Conservation (phyloP, 192 early-diverging fungal genomes). For the Coemansia sp. region DNA sequence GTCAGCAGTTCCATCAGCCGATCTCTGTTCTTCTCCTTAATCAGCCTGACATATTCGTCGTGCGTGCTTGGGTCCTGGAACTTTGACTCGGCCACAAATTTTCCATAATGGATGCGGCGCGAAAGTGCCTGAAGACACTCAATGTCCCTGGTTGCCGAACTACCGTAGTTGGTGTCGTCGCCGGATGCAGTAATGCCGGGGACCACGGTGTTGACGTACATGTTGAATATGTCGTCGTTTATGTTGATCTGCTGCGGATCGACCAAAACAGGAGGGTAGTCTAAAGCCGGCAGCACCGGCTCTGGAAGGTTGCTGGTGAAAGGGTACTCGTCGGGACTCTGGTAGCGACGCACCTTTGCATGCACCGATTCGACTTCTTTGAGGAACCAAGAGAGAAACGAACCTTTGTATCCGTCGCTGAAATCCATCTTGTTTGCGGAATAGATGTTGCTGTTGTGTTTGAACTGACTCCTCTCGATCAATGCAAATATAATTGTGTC, state of each 20-base stretch:
- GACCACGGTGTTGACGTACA: slow-evolving; percentile 80
- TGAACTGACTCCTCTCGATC: slow-evolving; percentile 93
- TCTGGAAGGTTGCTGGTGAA: slow-evolving; percentile 82
- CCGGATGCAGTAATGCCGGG: slow-evolving; percentile 70
- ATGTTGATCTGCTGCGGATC: slow-evolving; percentile 81
- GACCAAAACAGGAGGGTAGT: slow-evolving; percentile 75
- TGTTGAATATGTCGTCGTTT: slow-evolving; percentile 78
- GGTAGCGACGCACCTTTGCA: slow-evolving; percentile 81
- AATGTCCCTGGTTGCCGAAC: slow-evolving; percentile 89
- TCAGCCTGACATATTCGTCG: slow-evolving; percentile 72
- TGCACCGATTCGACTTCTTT: slow-evolving; percentile 91
- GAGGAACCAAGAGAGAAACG: slow-evolving; percentile 88
- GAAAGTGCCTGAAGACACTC: slow-evolving; percentile 90
- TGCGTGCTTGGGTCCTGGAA: slow-evolving; percentile 81
- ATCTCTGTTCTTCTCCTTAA: slow-evolving; percentile 69
- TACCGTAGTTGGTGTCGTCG: slow-evolving; percentile 92
- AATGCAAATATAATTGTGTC: slow-evolving; percentile 87
- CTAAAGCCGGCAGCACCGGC: slow-evolving; percentile 81
- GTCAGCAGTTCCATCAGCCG: slow-evolving; percentile 86
- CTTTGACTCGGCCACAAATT: slow-evolving; percentile 97
- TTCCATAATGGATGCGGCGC: slow-evolving; percentile 94
- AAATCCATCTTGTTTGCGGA: slow-evolving; percentile 65
- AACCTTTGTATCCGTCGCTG: slow-evolving; percentile 65
- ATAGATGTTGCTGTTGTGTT: slow-evolving; percentile 81
- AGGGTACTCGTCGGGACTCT: slow-evolving; percentile 93